Percentiles rank a stretch among this genome's conserved stretches.
These are phyloP conservation scores for Colletotrichum aenigma DNA, from an alignment of 2,329 filamentous ascomycete species.

Conservation along the genomic window DNA sequence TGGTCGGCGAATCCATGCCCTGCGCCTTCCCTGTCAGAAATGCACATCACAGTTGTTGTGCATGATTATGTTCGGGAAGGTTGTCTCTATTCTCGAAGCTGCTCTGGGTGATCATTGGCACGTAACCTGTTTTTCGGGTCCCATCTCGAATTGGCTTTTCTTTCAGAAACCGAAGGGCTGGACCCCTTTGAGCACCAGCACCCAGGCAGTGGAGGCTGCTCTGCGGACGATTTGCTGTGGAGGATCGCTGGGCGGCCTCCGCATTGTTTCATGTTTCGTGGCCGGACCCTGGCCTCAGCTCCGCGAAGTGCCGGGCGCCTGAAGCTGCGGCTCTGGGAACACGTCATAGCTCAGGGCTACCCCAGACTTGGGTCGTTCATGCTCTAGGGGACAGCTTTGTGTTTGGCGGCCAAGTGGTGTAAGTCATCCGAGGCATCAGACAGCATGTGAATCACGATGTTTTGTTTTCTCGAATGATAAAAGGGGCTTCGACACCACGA, in stretches of 20 bases:
- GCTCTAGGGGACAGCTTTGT: neutral
- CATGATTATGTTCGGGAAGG: neutral
- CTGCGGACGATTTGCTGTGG: neutral
- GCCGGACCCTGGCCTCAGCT: neutral
- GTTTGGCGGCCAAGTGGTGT: neutral
- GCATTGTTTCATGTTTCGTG: constrained; percentile 15
- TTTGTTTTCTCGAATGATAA: neutral
- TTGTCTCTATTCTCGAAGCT: neutral
- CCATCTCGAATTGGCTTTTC: neutral
- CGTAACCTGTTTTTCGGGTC: neutral
- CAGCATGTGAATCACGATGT: constrained; percentile 10
- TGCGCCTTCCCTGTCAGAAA: neutral
- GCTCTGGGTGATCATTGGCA: neutral
- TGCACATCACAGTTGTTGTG: neutral
- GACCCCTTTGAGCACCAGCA: neutral
- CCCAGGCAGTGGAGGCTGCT: neutral
- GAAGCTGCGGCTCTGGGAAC: neutral
- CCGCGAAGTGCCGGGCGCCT: neutral
- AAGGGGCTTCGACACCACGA: neutral
- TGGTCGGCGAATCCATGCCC: neutral
- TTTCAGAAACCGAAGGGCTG: neutral
- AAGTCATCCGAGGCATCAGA: neutral
- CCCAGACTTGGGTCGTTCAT: constrained; percentile 4
- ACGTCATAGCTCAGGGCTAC: constrained; percentile 15
- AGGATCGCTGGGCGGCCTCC: constrained; percentile 14